phyloP scores from a whole-genome alignment of 257 asterid genomes.

The Primulina eburnea region DNA sequence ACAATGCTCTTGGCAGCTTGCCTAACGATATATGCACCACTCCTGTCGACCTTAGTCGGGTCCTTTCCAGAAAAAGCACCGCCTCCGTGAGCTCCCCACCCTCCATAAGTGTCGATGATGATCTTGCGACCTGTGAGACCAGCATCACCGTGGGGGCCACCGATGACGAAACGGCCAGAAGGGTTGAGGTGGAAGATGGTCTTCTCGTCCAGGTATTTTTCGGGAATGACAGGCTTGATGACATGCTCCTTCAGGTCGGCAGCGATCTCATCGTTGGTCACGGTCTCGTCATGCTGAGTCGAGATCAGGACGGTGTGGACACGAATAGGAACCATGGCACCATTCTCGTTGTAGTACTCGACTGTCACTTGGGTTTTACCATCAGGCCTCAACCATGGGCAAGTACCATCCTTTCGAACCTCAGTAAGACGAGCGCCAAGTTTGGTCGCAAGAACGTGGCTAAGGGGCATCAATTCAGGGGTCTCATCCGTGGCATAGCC shows the following conservation, averaged over 20 bases:
- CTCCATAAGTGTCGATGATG: constrained; percentile 39
- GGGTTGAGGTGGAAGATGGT: constrained; percentile 46
- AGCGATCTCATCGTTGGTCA: constrained; percentile 39
- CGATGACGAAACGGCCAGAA: constrained; percentile 40
- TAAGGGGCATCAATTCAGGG: constrained; percentile 41
- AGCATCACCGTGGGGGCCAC: constrained; percentile 48
- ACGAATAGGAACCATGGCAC: constrained; percentile 42
- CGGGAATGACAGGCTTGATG: constrained; percentile 35
- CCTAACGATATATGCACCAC: constrained; percentile 42
- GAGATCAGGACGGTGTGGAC: constrained; percentile 45
- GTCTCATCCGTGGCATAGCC: constrained; percentile 47
- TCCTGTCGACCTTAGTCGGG: constrained; percentile 37
- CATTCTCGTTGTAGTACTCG: constrained; percentile 40
- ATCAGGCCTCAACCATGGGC: constrained; percentile 47
- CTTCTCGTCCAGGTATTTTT: constrained; percentile 38
- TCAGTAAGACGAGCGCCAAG: constrained; percentile 44
- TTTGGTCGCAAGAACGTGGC: constrained; percentile 45
- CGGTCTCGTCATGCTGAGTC: constrained; percentile 45
- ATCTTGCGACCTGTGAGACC: constrained; percentile 49
- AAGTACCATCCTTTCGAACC: constrained; percentile 41
- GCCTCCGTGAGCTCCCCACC: constrained; percentile 42
- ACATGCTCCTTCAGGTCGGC: constrained; percentile 38
- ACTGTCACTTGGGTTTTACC: constrained; percentile 45
- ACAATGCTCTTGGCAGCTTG: constrained; percentile 47
- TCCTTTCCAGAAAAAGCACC: constrained; percentile 37